Evolutionary conservation across 2,329 filamentous ascomycete species (phyloP), one percentile per base, ranked within the genome.

Genomic region (Penicillium polonicum): DNA sequence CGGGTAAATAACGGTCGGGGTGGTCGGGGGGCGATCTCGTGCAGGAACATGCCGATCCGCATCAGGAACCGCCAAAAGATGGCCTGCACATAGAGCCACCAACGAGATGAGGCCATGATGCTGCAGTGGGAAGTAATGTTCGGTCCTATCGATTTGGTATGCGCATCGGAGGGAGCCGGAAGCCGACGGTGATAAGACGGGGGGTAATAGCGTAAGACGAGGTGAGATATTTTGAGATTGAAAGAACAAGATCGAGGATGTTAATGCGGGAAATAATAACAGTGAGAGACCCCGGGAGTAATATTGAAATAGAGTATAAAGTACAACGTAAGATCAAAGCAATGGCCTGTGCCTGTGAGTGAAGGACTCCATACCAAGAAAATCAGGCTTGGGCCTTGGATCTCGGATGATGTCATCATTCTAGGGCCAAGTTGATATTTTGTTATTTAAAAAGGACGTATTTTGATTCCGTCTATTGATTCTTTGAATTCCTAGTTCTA

Each of bases 31-130:
- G 80, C 83, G 58, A 87, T 74, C 54, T 81, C 82, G 70, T 91
- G 88, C 39, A 90, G 76, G 59, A 82, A 78, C 86, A 90, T 89
- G 68, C 87, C 88, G 56, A 89, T 80, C 57, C 79, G 80, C 83
- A 89, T 89, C 42, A 90, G 78, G 55, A 82, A 80, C 52, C 88
- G 82, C 86, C 87, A 89, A 70, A 87, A 82, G 29, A 80, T 75
- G 46, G 88, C 88, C 70, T 88, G 83, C 52, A 87, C 64, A 55
- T 82, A 81, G 12, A 90, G 80, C 67, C 85, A 81, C 79, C 82
- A 84, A 74, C 87, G 81, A 5, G 80, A 77, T 7, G 72, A 48
- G 29, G 72, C 70, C 48, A 76, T 68, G 33, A 35, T 49, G 55
- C 33, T 48, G 13, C 12, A 54, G 59, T 27, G 63, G 62, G 27